Conservation (phyloP, 2,329 filamentous ascomycete genomes). For the Berkeleyomyces basicola region DNA sequence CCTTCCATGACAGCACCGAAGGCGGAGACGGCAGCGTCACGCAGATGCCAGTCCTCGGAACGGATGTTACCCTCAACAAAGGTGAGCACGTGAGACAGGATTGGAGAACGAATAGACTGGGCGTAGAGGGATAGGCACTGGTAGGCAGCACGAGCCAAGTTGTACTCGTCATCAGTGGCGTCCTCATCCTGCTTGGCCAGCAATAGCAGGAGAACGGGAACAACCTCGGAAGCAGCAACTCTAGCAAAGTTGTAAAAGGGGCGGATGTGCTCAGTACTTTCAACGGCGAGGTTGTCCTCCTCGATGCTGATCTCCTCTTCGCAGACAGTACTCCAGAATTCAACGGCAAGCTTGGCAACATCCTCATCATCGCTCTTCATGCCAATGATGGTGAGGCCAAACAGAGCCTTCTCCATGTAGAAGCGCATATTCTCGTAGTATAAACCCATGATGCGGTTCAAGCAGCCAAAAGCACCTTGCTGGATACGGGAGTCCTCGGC, state of each 20-base stretch:
- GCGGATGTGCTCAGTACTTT: slow-evolving; percentile 68
- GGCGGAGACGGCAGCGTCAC: slow-evolving; percentile 89
- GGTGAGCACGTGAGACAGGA: slow-evolving; percentile 70
- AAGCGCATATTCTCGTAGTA: slow-evolving; percentile 99
- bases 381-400: slow-evolving; percentile 89
- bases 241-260: slow-evolving; percentile 93
- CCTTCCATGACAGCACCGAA: slow-evolving; percentile 99
- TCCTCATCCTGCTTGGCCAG: slow-evolving; percentile 97
- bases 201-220: slow-evolving; percentile 74
- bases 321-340: slow-evolving; percentile 99
- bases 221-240: slow-evolving; percentile 83
- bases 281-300: slow-evolving; percentile 63
- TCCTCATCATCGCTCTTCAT: slow-evolving; percentile 99
- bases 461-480: slow-evolving; percentile 86
- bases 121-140: slow-evolving; percentile 93
- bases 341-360: slow-evolving; percentile 91
- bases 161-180: slow-evolving; percentile 92
- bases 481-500: slow-evolving; percentile 81
- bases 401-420: slow-evolving; percentile 99
- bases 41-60: slow-evolving; percentile 81
- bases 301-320: slow-evolving; percentile 97
- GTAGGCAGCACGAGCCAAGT: slow-evolving; percentile 84
- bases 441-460: slow-evolving; percentile 96
- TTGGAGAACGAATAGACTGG: slow-evolving; percentile 69
- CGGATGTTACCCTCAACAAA: slow-evolving; percentile 90